These are phyloP conservation scores for Cystoderma amianthinum DNA, from an alignment of 768 basidiomycete genomes.

Conservation along the genomic window DNA sequence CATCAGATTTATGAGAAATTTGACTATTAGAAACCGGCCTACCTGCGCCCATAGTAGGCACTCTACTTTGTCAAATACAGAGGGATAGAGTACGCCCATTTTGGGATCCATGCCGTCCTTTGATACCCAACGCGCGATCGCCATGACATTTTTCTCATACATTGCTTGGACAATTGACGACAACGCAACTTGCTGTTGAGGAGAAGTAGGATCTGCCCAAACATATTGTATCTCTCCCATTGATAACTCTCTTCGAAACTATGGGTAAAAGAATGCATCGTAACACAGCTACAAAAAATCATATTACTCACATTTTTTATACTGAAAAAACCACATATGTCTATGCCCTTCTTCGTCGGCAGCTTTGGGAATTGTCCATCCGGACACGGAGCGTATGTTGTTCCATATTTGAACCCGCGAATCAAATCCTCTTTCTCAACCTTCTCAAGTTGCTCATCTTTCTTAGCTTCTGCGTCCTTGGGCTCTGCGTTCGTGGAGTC, in stretches of 20 bases:
- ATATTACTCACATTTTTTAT: conserved; percentile 45
- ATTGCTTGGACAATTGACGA: conserved; percentile 87
- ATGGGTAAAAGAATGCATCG: neutral
- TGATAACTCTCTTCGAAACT: conserved; percentile 79
- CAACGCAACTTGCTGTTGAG: conserved; percentile 74
- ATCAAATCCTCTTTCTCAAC: conserved; percentile 78
- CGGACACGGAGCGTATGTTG: conserved; percentile 81
- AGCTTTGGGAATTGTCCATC: conserved; percentile 78
- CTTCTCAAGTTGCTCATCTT: conserved; percentile 27
- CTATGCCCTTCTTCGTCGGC: conserved; percentile 76
- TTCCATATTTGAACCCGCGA: conserved; percentile 83
- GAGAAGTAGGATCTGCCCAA: conserved; percentile 64
- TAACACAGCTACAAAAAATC: neutral
- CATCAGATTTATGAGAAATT: neutral
- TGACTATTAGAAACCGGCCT: conserved; percentile 9
- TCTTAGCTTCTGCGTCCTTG: conserved; percentile 23
- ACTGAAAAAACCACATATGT: conserved; percentile 81
- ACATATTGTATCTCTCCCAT: conserved; percentile 87
- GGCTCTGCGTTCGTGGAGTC: conserved; percentile 14
- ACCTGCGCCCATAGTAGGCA: conserved; percentile 84
- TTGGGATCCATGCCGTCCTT: conserved; percentile 73
- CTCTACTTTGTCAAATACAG: conserved; percentile 60
- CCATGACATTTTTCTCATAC: conserved; percentile 55
- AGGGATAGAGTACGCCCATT: conserved; percentile 74
- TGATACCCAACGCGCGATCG: conserved; percentile 79